A percentile compares a stretch with the other conserved stretches of the same genome.
These are phyloP conservation scores for Trichocladium antarcticum DNA, from an alignment of 495 filamentous ascomycete species.

Conservation along the genomic window DNA sequence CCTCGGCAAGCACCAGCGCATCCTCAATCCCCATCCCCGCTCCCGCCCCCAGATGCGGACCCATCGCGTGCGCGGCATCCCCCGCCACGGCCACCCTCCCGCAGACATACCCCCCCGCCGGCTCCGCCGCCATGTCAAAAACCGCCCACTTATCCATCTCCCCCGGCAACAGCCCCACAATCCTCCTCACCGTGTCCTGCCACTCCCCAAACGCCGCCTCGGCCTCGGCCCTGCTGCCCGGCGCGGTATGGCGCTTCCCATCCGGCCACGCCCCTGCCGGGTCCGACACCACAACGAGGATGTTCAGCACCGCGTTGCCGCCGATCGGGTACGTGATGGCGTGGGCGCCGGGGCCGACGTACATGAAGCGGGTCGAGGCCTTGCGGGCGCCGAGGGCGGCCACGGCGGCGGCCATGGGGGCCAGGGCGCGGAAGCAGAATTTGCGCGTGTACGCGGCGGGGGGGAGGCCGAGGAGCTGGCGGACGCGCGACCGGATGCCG, in stretches of 20 bases:
- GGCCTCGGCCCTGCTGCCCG: slow-evolving; percentile 24
- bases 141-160: slow-evolving; percentile 45
- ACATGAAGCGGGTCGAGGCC: slow-evolving; percentile 31
- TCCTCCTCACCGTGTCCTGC: slow-evolving; percentile 26
- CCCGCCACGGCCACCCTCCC: slow-evolving; percentile 40
- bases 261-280: slow-evolving; percentile 24
- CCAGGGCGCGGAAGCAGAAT: slow-evolving; percentile 35
- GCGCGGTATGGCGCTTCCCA: slow-evolving; percentile 21
- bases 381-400: slow-evolving; percentile 20
- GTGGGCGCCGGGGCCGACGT: slow-evolving; percentile 32
- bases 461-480: slow-evolving; percentile 24
- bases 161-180: slow-evolving; percentile 36
- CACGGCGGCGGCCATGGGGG: slow-evolving; percentile 29
- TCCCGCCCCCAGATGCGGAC: slow-evolving; percentile 44
- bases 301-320: slow-evolving; percentile 28
- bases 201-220: slow-evolving; percentile 28
- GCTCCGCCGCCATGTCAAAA: slow-evolving; percentile 41
- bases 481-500: slow-evolving; percentile 34
- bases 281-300: slow-evolving; percentile 32
- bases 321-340: slow-evolving; percentile 33
- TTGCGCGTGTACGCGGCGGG: slow-evolving; percentile 30
- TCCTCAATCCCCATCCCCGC: slow-evolving; percentile 48
- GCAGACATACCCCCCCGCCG: slow-evolving; percentile 29
- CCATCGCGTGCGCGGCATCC: slow-evolving; percentile 33
- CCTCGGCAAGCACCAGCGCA: slow-evolving; percentile 32